Base-by-base conservation (phyloP, 768 basidiomycete genomes). In the Tephrocybe sp. region DNA sequence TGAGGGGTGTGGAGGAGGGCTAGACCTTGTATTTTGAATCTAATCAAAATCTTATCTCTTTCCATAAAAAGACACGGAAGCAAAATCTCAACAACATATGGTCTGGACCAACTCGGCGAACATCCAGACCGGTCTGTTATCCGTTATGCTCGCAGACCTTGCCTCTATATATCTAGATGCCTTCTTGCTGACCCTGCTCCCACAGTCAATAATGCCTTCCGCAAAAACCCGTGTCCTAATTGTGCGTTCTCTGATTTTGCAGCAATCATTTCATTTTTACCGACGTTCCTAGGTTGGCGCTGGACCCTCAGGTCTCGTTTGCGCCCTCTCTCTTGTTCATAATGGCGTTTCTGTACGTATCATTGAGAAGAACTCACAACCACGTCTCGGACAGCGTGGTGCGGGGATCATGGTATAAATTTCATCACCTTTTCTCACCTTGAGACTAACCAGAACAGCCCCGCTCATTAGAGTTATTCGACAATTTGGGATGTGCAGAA, bases 301-400 rank as follows among this genome's bases (percentile, higher is more conserved):
- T 28, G 76, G 77, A 10, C 76, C 77, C 7, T 69, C 75, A 32
- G 77, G 79, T 36, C 65, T 78, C 4, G 70, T 76, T 41, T 65
- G 70, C 44, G 76, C 74, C 3, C 65, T 77, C 1, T 57, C 67
- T 4, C 72, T 80, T 21, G 58, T 75, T 14, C 66, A 67, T 18
- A 78, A 79, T 60, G 70, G 73, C 4, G 62, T 81, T 15, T 68
- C 76, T 9, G 73, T 83, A 6, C 75, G 78, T 17, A 72, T 84
- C 23, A 74, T 83, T 40, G 75, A 83, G 51, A 78, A 77, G 54
- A 71, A 70, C 44, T 57, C 65, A 0, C 45, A 64, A 0, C 66
- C 69, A 9, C 67, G 62, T 12, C 55, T 70, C 14, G 73, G 73
- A 2, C 69, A 74, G 51, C 70, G 77, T 2, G 70, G 68, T 3